Evolutionary conservation across 23 red algal genomes (phyloP).

Genomic region (Rhodosorus marinus): DNA sequence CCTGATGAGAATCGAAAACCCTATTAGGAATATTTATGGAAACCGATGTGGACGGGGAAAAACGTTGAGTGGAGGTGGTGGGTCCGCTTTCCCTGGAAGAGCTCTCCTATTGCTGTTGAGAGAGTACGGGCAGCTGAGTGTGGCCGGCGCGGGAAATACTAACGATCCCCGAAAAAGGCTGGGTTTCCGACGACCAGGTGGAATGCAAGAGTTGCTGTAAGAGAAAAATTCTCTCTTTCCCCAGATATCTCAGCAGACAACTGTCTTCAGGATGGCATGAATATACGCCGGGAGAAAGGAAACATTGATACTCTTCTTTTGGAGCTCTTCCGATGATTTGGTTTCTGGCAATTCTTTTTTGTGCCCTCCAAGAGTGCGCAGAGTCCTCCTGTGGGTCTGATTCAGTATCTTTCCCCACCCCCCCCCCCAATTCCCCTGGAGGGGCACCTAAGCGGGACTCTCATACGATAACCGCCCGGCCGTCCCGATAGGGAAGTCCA

Average conservation of each 20-base stretch:
- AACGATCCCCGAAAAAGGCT: background rate
- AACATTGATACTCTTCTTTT: background rate
- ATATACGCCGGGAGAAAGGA: background rate
- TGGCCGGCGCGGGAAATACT: background rate
- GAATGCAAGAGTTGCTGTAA: background rate
- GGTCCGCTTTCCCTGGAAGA: slow-evolving; percentile 6
- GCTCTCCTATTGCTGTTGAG: background rate
- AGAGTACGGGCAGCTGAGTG: background rate
- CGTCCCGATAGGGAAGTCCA: background rate
- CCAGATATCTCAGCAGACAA: background rate
- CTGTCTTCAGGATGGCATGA: background rate
- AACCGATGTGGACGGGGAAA: background rate
- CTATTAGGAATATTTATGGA: background rate
- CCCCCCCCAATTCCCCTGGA: background rate
- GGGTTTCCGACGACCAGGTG: slow-evolving; percentile 1
- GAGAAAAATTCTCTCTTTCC: background rate
- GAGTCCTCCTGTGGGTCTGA: background rate
- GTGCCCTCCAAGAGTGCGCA: background rate
- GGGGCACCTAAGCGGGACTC: background rate
- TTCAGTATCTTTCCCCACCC: background rate
- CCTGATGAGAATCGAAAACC: background rate
- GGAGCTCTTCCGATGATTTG: too few species aligned
- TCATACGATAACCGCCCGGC: background rate
- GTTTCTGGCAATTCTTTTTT: too few species aligned
- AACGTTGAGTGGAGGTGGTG: background rate